Base-by-base conservation (phyloP, 1,284 basidiomycete genomes). In the Meira miltonrushii region DNA sequence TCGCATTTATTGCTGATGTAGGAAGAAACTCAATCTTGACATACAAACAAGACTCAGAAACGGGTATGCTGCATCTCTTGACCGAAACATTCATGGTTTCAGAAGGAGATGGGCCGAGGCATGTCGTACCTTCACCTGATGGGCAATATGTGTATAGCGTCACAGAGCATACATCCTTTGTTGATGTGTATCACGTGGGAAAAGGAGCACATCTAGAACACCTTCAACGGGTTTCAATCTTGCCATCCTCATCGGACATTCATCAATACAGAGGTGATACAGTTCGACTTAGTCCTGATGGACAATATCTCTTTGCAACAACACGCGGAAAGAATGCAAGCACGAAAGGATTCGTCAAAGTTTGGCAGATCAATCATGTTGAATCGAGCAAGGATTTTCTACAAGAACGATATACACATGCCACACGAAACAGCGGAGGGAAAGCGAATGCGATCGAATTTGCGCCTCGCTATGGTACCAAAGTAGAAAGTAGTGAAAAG, bases 371-470 rank as follows among this genome's bases (percentile, higher is more conserved):
- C 17, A 19, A 44, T 33, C 25, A 50, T 13, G 15, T n/a, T 12
- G 25, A 6, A 12, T 17, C 12, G 5, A n/a, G n/a, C 19, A n/a
- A n/a, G 12, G 12, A 19, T 17, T 6, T 48, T 9, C 46, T 48
- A 25, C 21, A 10, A n/a, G 25, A 33, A 23, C 21, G 48, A 0
- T 0, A 58, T 8, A 10, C 33, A 0, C 72, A 59, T 55, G 17
- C 56, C 13, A 76, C 74, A 1, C 60, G 67, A 7, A 76, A 64
- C 1, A 62, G 60, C 39, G 74, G 74, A 13, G 74, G 74, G 0
- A 76, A 76, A 54, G 74, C 74, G 13, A 76, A 76, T 51, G 74
- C 74, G 0, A 72, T 74, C 54, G 74, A 76, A 44, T 60, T 68
- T 25, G 60, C 67, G 17, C 56, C 64, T 9, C 38, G 57, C 19